Conservation (phyloP, 768 basidiomycete species). For the Phlebiopsis gigantea region DNA sequence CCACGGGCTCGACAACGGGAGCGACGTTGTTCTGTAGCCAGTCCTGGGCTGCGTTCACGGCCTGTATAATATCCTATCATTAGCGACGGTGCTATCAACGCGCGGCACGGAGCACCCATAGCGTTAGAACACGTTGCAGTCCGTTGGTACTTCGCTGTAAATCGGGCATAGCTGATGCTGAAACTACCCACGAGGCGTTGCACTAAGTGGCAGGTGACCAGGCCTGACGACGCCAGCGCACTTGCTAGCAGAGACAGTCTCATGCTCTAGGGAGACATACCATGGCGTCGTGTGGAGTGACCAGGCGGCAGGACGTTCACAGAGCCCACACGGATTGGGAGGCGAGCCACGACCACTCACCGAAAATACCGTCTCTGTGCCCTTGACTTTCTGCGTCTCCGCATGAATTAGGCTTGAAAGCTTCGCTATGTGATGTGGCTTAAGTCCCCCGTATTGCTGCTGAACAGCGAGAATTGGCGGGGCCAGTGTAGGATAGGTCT, state of each 20-base stretch:
- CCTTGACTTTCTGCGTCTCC: constrained; percentile 60
- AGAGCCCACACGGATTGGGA: background rate
- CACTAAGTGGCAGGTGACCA: background rate
- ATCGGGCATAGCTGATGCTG: no score
- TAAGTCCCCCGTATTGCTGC: constrained; percentile 58
- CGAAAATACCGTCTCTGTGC: constrained; percentile 77
- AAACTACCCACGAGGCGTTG: no score
- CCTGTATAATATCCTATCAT: background rate
- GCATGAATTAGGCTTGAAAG: constrained; percentile 55
- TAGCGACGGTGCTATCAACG: background rate
- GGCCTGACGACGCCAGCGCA: background rate
- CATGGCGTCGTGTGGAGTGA: background rate
- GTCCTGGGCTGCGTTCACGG: constrained; percentile 43
- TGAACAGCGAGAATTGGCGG: constrained; percentile 64
- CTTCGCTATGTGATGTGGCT: constrained; percentile 48
- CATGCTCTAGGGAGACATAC: background rate
- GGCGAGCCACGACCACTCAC: constrained; percentile 31
- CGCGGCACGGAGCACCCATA: no score
- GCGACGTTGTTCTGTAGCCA: constrained; percentile 59
- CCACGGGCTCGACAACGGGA: constrained; percentile 52
- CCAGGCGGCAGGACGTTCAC: background rate
- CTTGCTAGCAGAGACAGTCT: background rate
- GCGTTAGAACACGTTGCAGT: no score
- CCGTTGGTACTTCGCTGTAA: no score
- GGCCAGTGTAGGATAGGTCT: constrained; percentile 74